Conservation (phyloP, 2,329 filamentous ascomycete species). For the Neonectria ditissima region DNA sequence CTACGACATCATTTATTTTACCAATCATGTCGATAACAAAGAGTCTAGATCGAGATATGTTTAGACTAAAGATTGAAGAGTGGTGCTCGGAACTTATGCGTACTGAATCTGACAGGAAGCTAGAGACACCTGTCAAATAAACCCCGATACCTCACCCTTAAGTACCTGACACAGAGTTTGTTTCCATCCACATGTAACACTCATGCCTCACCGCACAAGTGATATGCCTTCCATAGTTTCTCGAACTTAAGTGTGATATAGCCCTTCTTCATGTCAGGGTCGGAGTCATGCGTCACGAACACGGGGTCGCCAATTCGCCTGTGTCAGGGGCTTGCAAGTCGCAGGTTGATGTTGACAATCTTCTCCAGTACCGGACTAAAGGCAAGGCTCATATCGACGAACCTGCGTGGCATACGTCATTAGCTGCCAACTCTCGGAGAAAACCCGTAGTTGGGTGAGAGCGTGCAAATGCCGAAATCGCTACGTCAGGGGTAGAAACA, state of each 20-base stretch:
- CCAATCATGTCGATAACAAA: slow-evolving; percentile 23
- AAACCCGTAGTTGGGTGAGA: neutral
- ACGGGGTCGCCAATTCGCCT: slow-evolving; percentile 19
- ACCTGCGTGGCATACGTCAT: neutral
- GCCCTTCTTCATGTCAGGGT: slow-evolving; percentile 10
- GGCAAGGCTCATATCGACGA: neutral
- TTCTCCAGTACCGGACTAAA: neutral
- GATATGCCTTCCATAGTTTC: slow-evolving; percentile 5
- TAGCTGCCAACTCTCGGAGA: neutral
- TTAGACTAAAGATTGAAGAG: neutral
- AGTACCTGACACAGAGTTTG: slow-evolving; percentile 7
- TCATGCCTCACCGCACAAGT: slow-evolving; percentile 20
- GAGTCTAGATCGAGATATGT: neutral
- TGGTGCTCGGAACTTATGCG: neutral
- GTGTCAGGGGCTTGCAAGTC: slow-evolving; percentile 14
- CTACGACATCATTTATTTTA: slow-evolving; percentile 58
- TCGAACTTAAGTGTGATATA: slow-evolving; percentile 10
- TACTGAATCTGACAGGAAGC: neutral
- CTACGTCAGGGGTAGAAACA: neutral
- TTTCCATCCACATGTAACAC: slow-evolving; percentile 20
- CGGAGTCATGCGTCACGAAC: slow-evolving; percentile 17
- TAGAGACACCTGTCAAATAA: neutral
- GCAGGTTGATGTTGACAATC: slow-evolving; percentile 18
- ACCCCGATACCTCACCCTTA: slow-evolving; percentile 2
- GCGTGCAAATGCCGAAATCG: neutral